Evolutionary conservation across 768 basidiomycete species (phyloP).

Genomic region (Bullera alba): DNA sequence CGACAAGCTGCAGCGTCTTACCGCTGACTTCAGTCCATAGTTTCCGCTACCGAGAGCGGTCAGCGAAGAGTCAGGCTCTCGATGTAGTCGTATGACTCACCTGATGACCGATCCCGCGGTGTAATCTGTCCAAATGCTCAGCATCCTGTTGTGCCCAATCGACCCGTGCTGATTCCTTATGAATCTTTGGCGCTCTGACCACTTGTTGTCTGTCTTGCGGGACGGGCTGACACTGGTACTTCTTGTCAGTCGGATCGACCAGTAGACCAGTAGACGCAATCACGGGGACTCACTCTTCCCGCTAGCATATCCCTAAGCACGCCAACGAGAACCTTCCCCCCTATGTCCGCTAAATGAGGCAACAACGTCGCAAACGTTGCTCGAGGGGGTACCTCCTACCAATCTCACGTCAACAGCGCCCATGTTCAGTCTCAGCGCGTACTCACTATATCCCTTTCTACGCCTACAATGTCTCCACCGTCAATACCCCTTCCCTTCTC

Average conservation of each 20-base stretch:
- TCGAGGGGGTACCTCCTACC: slow-evolving; percentile 54
- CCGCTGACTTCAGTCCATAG: slow-evolving; percentile 34
- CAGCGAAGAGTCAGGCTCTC: slow-evolving; percentile 28
- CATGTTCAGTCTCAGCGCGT: background rate
- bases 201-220: slow-evolving; percentile 52
- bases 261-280: background rate
- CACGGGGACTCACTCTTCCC: slow-evolving; percentile 50
- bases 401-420: background rate
- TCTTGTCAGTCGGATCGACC: background rate
- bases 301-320: slow-evolving; percentile 60
- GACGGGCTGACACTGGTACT: slow-evolving; percentile 50
- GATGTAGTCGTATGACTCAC: slow-evolving; percentile 43
- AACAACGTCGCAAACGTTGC: slow-evolving; percentile 57
- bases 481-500: slow-evolving; percentile 76
- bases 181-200: slow-evolving; percentile 59
- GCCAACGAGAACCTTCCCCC: slow-evolving; percentile 65
- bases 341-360: slow-evolving; percentile 56
- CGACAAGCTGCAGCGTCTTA: slow-evolving; percentile 50
- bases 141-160: slow-evolving; percentile 59
- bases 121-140: slow-evolving; percentile 52
- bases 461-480: slow-evolving; percentile 63
- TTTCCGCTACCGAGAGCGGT: slow-evolving; percentile 40
- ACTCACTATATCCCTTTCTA: slow-evolving; percentile 54
- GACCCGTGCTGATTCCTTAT: slow-evolving; percentile 52
- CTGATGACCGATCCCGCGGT: slow-evolving; percentile 66